These are phyloP conservation scores for Sphenostylis stenocarpa DNA, from an alignment of 306 rosid species.

Conservation along the genomic window DNA sequence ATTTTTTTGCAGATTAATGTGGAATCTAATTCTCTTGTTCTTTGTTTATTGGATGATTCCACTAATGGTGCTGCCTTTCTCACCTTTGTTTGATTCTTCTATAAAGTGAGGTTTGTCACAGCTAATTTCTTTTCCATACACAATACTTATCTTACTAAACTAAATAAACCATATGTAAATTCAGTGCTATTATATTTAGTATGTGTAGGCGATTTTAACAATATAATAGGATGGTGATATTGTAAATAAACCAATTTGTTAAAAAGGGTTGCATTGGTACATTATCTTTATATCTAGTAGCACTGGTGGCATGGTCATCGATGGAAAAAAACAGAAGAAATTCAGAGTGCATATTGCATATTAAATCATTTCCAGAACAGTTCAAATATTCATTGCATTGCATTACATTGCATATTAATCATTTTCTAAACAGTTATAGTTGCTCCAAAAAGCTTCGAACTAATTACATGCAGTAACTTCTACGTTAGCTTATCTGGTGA, in stretches of 20 bases:
- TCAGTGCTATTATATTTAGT: no score
- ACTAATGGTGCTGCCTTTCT: neutral
- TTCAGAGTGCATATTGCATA: no score
- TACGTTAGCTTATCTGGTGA: slow-evolving; percentile 34
- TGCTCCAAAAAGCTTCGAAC: slow-evolving; percentile 8
- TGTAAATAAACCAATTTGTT: no score
- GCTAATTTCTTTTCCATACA: no score
- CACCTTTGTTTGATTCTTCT: neutral
- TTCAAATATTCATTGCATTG: neutral
- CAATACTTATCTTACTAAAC: no score
- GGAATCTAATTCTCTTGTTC: neutral
- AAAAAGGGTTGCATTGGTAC: no score
- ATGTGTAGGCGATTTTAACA: neutral
- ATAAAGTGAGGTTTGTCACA: neutral
- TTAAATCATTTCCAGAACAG: neutral
- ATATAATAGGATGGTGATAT: no score
- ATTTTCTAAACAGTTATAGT: neutral
- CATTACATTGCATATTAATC: neutral
- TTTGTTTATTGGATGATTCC: neutral
- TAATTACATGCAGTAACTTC: slow-evolving; percentile 20
- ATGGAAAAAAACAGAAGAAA: no score
- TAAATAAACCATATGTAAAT: no score
- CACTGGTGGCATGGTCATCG: no score
- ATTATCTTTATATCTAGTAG: no score
- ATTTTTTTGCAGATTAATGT: neutral